Evolutionary conservation across 2,329 filamentous ascomycete genomes (phyloP).

Genomic region (Fusarium newnesense): DNA sequence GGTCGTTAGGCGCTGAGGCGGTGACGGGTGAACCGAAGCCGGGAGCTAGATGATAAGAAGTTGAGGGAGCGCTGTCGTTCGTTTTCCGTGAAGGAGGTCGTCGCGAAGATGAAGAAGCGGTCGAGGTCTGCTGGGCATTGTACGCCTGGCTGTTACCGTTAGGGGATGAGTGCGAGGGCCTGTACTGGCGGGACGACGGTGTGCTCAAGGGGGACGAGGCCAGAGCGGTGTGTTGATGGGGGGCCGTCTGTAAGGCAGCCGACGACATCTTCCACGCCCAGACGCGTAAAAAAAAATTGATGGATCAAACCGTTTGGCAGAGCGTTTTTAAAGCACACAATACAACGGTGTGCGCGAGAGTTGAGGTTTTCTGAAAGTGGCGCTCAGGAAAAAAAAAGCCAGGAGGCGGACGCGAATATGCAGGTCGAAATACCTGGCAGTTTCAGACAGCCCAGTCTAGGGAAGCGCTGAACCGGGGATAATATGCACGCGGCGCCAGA

Average conservation of each 20-base stretch:
- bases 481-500: slow-evolving; percentile 36
- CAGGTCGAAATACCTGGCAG: slow-evolving; percentile 45
- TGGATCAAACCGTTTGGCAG: slow-evolving; percentile 9
- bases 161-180: slow-evolving; percentile 62
- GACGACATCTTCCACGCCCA: slow-evolving; percentile 55
- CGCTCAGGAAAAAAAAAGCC: slow-evolving; percentile 35
- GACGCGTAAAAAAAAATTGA: slow-evolving; percentile 37
- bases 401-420: slow-evolving; percentile 42
- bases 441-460: slow-evolving; percentile 38
- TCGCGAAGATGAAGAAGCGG: slow-evolving; percentile 63
- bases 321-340: slow-evolving; percentile 13
- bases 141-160: slow-evolving; percentile 65
- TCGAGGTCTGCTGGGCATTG: slow-evolving; percentile 62
- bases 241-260: slow-evolving; percentile 70
- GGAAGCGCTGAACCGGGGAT: slow-evolving; percentile 37
- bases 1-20: slow-evolving; percentile 54
- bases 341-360: slow-evolving; percentile 21
- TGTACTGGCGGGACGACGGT: slow-evolving; percentile 62
- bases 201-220: slow-evolving; percentile 61
- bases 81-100: slow-evolving; percentile 63
- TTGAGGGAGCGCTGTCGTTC: slow-evolving; percentile 59
- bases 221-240: slow-evolving; percentile 64
- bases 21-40: slow-evolving; percentile 61
- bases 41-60: slow-evolving; percentile 51
- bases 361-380: slow-evolving; percentile 26